Conservation (phyloP, 805 yeast species). For the Myxozyma kluyveri region DNA sequence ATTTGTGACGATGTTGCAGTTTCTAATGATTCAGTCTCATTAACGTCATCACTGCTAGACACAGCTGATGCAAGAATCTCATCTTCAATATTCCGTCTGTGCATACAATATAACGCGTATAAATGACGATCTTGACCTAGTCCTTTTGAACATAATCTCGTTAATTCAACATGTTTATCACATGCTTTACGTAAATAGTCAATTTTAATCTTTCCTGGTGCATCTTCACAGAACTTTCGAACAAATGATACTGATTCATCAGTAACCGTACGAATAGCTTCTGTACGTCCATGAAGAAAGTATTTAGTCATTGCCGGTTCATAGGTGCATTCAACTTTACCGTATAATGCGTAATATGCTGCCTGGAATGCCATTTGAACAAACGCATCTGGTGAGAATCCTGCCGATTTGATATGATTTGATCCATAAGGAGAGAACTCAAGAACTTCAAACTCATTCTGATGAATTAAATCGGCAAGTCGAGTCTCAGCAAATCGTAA, state of each 20-base stretch:
- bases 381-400: slow-evolving; percentile 90
- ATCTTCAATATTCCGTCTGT: slow-evolving; percentile 52
- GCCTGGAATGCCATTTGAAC: slow-evolving; percentile 93
- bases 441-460: slow-evolving; percentile 78
- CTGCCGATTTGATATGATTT: slow-evolving; percentile 74
- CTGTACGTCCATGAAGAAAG: slow-evolving; percentile 88
- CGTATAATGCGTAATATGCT: slow-evolving; percentile 86
- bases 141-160: slow-evolving; percentile 69
- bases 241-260: slow-evolving; percentile 77
- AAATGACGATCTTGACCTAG: slow-evolving; percentile 90
- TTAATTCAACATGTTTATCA: slow-evolving; percentile 60
- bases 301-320: slow-evolving; percentile 95
- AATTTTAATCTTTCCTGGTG: slow-evolving; percentile 58
- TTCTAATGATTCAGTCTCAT: too few relatives aligned
- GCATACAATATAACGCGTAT: slow-evolving; percentile 80
- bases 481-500: slow-evolving; percentile 89
- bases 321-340: slow-evolving; percentile 88
- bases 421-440: slow-evolving; percentile 70
- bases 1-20: neutral
- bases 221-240: slow-evolving; percentile 74
- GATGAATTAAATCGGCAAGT: slow-evolving; percentile 79
- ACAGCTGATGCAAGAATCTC: slow-evolving; percentile 17
- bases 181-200: slow-evolving; percentile 67
- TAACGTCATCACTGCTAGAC: slow-evolving; percentile 24
- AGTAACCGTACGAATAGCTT: slow-evolving; percentile 83